Percentiles rank a stretch among this genome's conserved stretches.
Evolutionary conservation across 768 basidiomycete genomes (phyloP).

Genomic region (Tephrocybe sp.): DNA sequence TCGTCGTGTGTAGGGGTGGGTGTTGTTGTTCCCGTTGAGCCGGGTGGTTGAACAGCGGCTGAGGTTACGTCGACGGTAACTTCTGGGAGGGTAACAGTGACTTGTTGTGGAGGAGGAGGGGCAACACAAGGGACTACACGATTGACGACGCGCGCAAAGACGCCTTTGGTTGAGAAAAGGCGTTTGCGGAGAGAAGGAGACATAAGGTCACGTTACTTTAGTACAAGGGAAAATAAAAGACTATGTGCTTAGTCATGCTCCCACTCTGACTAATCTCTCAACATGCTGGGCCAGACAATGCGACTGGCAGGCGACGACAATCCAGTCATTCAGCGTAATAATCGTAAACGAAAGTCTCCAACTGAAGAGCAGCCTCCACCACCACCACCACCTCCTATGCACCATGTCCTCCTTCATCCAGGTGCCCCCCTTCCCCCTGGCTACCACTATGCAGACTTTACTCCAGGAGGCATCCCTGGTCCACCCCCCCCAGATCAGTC

Average conservation of each 20-base stretch:
- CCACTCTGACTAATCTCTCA: conserved; percentile 47
- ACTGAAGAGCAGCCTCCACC: conserved; percentile 27
- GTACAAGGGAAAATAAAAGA: not conserved
- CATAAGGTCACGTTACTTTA: not conserved
- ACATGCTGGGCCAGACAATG: conserved; percentile 45
- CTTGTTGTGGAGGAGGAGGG: conserved; percentile 13
- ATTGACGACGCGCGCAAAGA: conserved; percentile 31
- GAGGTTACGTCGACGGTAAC: conserved; percentile 87
- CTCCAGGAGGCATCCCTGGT: conserved; percentile 49
- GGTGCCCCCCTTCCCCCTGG: conserved; percentile 39
- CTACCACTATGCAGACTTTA: conserved; percentile 53
- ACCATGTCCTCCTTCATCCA: conserved; percentile 57
- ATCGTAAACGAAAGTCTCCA: conserved; percentile 71
- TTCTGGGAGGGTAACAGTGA: conserved; percentile 38
- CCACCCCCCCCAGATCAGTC: conserved; percentile 15
- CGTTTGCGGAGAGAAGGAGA: conserved; percentile 20
- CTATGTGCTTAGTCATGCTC: conserved; percentile 29
- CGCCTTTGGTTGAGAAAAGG: conserved; percentile 24
- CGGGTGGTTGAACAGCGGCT: conserved; percentile 87
- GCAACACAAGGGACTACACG: conserved; percentile 35
- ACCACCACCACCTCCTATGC: conserved; percentile 34
- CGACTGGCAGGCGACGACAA: conserved; percentile 59
- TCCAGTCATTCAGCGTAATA: conserved; percentile 39
- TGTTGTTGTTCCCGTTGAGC: conserved; percentile 57
- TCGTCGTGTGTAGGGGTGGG: conserved; percentile 42